Percentiles rank a stretch among this genome's conserved stretches.
Evolutionary conservation across 495 filamentous ascomycete genomes (phyloP).

Genomic region (Chaetomium cochliodes): DNA sequence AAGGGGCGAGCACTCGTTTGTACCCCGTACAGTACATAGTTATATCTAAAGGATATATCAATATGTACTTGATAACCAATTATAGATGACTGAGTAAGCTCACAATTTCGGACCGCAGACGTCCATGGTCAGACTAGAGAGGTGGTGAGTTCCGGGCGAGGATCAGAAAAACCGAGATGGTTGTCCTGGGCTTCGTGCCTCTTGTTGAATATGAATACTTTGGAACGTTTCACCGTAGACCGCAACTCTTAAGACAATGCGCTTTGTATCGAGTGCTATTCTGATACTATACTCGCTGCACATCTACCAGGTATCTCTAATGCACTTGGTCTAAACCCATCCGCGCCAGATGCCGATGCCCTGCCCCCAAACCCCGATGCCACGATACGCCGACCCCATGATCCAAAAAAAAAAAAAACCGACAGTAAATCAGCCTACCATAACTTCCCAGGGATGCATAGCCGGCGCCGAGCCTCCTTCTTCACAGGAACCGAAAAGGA

Average conservation of each 20-base stretch:
- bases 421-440: background rate
- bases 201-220: no score
- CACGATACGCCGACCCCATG: slow-evolving; percentile 4
- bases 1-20: no score
- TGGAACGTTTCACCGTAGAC: background rate
- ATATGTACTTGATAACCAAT: no score
- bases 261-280: background rate
- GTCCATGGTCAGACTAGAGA: no score
- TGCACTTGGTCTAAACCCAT: slow-evolving; percentile 1
- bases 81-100: no score
- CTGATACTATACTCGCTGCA: background rate
- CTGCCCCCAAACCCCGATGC: background rate
- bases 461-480: background rate
- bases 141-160: no score
- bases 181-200: no score
- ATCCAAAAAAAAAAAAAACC: background rate
- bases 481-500: no score
- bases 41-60: no score
- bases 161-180: no score
- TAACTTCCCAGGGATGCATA: background rate
- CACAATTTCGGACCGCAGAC: no score
- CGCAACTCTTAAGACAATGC: background rate
- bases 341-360: background rate
- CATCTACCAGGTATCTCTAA: slow-evolving; percentile 7
- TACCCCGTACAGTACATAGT: no score